Evolutionary conservation across 1,284 basidiomycete genomes (phyloP), one percentile per base, ranked within the genome.

Genomic region (Tremellales sp.): DNA sequence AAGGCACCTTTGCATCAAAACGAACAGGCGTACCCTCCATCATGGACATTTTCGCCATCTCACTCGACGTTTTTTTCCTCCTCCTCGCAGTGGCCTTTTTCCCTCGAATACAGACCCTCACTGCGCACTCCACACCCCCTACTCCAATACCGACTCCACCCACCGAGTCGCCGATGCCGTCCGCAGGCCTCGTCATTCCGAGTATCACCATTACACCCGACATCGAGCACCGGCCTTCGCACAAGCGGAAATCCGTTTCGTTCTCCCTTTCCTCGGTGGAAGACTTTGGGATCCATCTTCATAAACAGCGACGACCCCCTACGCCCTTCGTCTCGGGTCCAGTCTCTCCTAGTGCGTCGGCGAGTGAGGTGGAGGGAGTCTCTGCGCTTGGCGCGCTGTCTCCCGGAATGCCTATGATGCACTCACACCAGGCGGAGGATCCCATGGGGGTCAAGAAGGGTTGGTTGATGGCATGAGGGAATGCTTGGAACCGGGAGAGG

Each of bases 241-340:
- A 62, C 41, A 57, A 61, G 35, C 50, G 54, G 22, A 65, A 65
- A 45, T 55, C 54, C 13, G 63, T 65, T 16, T 58, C 56, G 19
- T 65, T 65, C 55, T 62, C 60, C 19, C 37, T 63, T 6, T 58
- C 56, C 0, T 60, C 61, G 1, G 52, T 66, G 36, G 51, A 59
- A 25, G 61, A 63, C 14, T 28, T 18, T 10, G 21, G 33, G 13
- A 21, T 13, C 4, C 32, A 43, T 7, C 34, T 16, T 6, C 50
- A 44, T 13, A 38, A 41, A 8, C 21, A 16, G n/a, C 40, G 49
- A 26, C 39, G 63, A 34, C 63, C 63, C 2, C 60, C 63, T 39
- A 63, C 63, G 5, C 63, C 63, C 2, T 65, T 54, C 41, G 52
- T 63, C 25, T 39, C 29, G 7, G 55, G 49, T 14, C 56, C 56